Evolutionary conservation across 257 asterid genomes (phyloP), one percentile per base, ranked within the genome.

Genomic region (Nicotiana knightiana): DNA sequence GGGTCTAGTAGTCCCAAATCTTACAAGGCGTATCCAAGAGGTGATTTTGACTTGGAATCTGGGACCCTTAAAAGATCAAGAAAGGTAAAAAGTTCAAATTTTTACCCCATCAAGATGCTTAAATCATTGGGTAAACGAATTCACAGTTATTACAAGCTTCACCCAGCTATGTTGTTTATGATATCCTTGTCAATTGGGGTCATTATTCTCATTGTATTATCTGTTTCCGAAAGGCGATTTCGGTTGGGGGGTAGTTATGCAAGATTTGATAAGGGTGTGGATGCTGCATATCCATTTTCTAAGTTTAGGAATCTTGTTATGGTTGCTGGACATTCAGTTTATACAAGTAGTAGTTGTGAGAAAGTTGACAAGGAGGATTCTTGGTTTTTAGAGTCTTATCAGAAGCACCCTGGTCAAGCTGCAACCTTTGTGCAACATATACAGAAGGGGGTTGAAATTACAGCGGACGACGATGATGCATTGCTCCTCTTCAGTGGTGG

Each of bases 251-350:
- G 89, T 58, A 81, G 11, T 83, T 90, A 84, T 76, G 89, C 81
- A 84, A 92, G 73, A 78, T 54, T 79, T 16, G 93, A 91, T 71
- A 83, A 28, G 48, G 89, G 88, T 79, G 84, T 81, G 37, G 96
- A 86, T 58, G 65, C 64, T 58, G 58, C 67, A 17, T 94, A 93
- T 87, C 98, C 97, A 0, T 93, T 93, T 82, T 80, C 89, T 66
- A 88, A 75, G 82, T 85, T 87, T 37, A 88, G 81, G 89, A 96
- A 96, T 87, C 97, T 96, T 80, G 98, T 96, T 65, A 94, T 96
- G 97, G 97, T 96, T 12, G 99, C 98, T 16, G 99, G 99, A n/a
- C 99, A 96, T 90, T 96, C 99, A 9, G 91, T 96, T 84, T 96
- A 96, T 76, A 92, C 91, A 5, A 94, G 99, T 85, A 93, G 92